Conservation (phyloP, 306 rosid genomes). For the Alnus rubra region DNA sequence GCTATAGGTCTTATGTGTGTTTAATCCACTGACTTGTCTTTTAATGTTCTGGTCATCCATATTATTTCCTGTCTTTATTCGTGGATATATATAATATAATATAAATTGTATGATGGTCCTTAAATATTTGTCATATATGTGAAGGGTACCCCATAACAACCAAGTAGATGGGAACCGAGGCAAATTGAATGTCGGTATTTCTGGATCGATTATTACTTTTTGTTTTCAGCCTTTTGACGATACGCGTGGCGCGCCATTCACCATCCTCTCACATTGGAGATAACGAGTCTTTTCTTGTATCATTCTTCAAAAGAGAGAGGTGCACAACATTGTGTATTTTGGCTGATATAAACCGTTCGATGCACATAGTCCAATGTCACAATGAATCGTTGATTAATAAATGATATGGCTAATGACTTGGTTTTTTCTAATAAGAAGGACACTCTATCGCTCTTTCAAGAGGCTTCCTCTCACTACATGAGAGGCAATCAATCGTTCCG, state of each 20-base stretch:
- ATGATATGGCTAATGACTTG: too few species aligned
- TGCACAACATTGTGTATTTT: too few species aligned
- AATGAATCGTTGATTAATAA: too few species aligned
- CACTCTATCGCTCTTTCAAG: too few species aligned
- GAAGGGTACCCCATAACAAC: constrained; percentile 8
- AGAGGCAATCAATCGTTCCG: too few species aligned
- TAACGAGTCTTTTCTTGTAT: neutral
- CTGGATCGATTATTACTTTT: neutral
- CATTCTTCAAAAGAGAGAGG: neutral
- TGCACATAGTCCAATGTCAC: too few species aligned
- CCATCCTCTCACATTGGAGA: too few species aligned
- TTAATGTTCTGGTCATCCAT: constrained; percentile 1
- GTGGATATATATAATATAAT: neutral
- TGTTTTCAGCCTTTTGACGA: neutral
- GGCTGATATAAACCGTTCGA: too few species aligned
- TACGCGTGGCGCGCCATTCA: too few species aligned
- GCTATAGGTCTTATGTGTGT: constrained; percentile 9
- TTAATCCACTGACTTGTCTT: neutral
- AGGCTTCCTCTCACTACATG: too few species aligned
- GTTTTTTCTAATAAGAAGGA: too few species aligned
- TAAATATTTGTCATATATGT: constrained; percentile 13
- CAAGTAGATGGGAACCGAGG: constrained; percentile 1
- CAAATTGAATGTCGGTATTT: constrained; percentile 24
- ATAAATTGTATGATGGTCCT: constrained; percentile 30
- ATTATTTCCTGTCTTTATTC: neutral